These are phyloP conservation scores for Plantago major DNA, from an alignment of 257 asterid genomes.

Conservation along the genomic window DNA sequence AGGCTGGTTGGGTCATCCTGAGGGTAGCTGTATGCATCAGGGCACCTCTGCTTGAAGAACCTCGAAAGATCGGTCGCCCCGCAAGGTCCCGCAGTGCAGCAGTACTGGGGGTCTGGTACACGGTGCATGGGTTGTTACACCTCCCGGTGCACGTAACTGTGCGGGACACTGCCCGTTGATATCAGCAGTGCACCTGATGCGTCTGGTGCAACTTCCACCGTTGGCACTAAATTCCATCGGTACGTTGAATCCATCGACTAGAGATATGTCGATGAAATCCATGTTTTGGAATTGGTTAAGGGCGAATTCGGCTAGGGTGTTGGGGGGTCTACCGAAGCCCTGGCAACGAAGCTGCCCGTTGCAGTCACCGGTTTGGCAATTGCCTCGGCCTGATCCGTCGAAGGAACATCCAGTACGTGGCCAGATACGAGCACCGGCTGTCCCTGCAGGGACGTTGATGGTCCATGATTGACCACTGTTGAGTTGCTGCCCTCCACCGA, in stretches of 20 bases:
- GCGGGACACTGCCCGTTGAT: constrained; percentile 48
- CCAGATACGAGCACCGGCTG: constrained; percentile 33
- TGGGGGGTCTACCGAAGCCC: constrained; percentile 46
- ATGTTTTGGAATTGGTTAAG: constrained; percentile 35
- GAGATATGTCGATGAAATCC: constrained; percentile 57
- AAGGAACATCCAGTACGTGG: constrained; percentile 37
- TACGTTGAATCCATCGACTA: constrained; percentile 62
- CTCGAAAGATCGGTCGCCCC: constrained; percentile 31
- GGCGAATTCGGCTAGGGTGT: constrained; percentile 53
- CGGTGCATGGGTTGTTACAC: constrained; percentile 49
- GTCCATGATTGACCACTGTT: constrained; percentile 36
- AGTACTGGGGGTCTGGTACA: constrained; percentile 30
- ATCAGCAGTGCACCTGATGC: constrained; percentile 33
- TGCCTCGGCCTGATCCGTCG: constrained; percentile 30
- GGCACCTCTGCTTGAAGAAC: constrained; percentile 47
- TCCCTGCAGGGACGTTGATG: constrained; percentile 30
- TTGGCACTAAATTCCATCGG: constrained; percentile 41
- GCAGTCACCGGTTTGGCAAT: constrained; percentile 53
- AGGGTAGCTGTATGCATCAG: constrained; percentile 45
- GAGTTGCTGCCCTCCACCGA: constrained; percentile 42
- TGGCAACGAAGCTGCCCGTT: constrained; percentile 34
- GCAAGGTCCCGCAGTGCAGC: constrained; percentile 35
- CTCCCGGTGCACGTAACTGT: constrained; percentile 35
- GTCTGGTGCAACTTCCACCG: constrained; percentile 26
- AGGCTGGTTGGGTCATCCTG: constrained; percentile 44